A percentile compares a stretch with the other conserved stretches of the same genome.
Evolutionary conservation across 371 early-diverging fungal species (phyloP).

Genomic region (Mucor racemosus): DNA sequence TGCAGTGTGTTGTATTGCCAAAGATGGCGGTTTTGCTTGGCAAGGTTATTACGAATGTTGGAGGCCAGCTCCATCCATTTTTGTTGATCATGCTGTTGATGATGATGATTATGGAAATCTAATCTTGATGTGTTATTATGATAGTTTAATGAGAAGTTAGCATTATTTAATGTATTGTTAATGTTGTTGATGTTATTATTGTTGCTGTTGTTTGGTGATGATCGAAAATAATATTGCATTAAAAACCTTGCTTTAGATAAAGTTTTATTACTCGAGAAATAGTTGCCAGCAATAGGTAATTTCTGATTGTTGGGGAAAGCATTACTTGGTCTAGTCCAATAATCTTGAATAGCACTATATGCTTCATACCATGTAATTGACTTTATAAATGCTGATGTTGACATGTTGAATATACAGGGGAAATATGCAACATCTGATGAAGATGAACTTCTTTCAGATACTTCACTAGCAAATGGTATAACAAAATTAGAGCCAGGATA

Average conservation of each 20-base stretch:
- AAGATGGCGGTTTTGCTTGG: conserved; percentile 10
- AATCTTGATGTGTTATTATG: neutral
- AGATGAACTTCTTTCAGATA: conserved; percentile 5
- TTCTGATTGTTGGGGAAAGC: conserved; percentile 10
- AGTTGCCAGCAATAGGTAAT: conserved; percentile 21
- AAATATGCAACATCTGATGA: conserved; percentile 7
- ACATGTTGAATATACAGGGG: conserved; percentile 31
- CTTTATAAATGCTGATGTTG: conserved; percentile 5
- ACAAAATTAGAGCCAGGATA: conserved; percentile 25
- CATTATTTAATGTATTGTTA: neutral
- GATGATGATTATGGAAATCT: neutral
- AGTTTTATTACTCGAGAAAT: conserved; percentile 29
- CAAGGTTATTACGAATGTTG: conserved; percentile 26
- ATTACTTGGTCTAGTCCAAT: conserved; percentile 32
- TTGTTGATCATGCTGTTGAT: conserved; percentile 18
- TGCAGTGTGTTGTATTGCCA: conserved; percentile 13
- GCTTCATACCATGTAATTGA: conserved; percentile 31
- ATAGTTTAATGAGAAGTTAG: neutral
- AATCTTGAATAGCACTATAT: conserved; percentile 31
- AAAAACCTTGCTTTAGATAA: conserved; percentile 33
- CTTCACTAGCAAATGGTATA: conserved; percentile 20
- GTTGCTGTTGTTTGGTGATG: conserved; percentile 5
- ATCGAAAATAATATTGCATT: conserved; percentile 34
- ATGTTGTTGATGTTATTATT: neutral
- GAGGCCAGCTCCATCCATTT: conserved; percentile 40